These are phyloP conservation scores for Penicillium soppii DNA, from an alignment of 495 filamentous ascomycete genomes.

Conservation along the genomic window DNA sequence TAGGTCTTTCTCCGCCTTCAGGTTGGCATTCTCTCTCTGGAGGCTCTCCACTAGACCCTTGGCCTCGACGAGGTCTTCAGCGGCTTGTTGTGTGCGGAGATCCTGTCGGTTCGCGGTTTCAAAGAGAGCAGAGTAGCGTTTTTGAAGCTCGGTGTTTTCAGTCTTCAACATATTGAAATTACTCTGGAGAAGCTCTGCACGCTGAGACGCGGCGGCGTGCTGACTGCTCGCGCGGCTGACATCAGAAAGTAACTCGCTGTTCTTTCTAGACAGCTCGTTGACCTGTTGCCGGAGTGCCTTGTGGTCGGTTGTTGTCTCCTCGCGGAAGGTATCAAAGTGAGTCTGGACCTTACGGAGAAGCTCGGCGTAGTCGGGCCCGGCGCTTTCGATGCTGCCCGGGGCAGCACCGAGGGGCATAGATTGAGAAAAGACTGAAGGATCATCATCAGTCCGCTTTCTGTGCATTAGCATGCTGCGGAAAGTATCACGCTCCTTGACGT, in stretches of 20 bases:
- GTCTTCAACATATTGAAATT: slow-evolving; percentile 79
- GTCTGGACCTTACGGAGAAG: slow-evolving; percentile 80
- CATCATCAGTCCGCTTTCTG: slow-evolving; percentile 60
- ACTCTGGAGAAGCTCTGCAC: slow-evolving; percentile 85
- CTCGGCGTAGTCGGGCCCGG: slow-evolving; percentile 62
- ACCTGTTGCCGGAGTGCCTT: slow-evolving; percentile 81
- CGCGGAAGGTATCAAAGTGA: slow-evolving; percentile 86
- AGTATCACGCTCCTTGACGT: slow-evolving; percentile 93
- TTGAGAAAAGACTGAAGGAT: slow-evolving; percentile 65
- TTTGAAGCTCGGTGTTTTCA: slow-evolving; percentile 83
- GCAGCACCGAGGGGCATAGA: slow-evolving; percentile 52
- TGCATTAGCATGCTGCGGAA: slow-evolving; percentile 89
- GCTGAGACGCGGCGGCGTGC: slow-evolving; percentile 73
- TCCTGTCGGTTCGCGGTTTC: slow-evolving; percentile 89
- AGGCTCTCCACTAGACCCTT: slow-evolving; percentile 80
- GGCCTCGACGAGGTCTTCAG: slow-evolving; percentile 88
- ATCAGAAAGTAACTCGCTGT: slow-evolving; percentile 76
- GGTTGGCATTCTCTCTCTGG: slow-evolving; percentile 85
- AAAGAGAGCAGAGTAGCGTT: slow-evolving; percentile 68
- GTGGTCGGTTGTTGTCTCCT: slow-evolving; percentile 77
- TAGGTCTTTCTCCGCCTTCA: slow-evolving; percentile 87
- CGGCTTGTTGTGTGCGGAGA: slow-evolving; percentile 81
- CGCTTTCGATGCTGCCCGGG: slow-evolving; percentile 40
- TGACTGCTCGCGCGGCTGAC: slow-evolving; percentile 75
- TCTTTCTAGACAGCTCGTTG: slow-evolving; percentile 76